A percentile compares a stretch with the other conserved stretches of the same genome.
Evolutionary conservation across 2,329 filamentous ascomycete genomes (phyloP).

Genomic region (Periconia macrospinosa): DNA sequence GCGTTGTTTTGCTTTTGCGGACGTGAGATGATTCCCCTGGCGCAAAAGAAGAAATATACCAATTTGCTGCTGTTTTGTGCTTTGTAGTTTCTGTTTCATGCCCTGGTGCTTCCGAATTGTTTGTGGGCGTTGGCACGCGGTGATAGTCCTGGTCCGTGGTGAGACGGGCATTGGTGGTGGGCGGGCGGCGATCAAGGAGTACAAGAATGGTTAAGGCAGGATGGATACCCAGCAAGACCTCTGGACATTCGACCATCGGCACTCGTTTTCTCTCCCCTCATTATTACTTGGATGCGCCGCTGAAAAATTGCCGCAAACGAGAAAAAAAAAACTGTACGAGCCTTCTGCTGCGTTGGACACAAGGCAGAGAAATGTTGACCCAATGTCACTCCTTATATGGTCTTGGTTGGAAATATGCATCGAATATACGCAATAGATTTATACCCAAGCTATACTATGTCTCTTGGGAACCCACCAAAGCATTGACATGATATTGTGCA

Average conservation of each 20-base stretch:
- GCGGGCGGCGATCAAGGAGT: conserved; percentile 8
- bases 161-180: conserved; percentile 24
- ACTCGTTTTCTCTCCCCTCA: conserved; percentile 4
- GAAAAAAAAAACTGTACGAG: not conserved
- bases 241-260: not conserved
- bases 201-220: not conserved
- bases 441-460: not conserved
- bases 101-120: conserved; percentile 4
- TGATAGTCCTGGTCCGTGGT: conserved; percentile 26
- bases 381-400: not conserved
- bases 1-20: conserved; percentile 20
- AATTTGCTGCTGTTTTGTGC: conserved; percentile 41
- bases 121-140: conserved; percentile 5
- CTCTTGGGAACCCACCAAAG: not conserved
- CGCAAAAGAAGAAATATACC: conserved; percentile 47
- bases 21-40: conserved; percentile 42
- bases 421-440: conserved; percentile 7
- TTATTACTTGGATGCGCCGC: not conserved
- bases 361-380: not conserved
- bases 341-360: not conserved
- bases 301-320: not conserved
- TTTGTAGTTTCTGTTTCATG: conserved; percentile 8
- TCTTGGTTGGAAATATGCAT: not conserved
- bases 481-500: too few species aligned
- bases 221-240: not conserved